These are phyloP conservation scores for Candolleomyces eurysporus DNA, from an alignment of 768 basidiomycete species.

Conservation along the genomic window DNA sequence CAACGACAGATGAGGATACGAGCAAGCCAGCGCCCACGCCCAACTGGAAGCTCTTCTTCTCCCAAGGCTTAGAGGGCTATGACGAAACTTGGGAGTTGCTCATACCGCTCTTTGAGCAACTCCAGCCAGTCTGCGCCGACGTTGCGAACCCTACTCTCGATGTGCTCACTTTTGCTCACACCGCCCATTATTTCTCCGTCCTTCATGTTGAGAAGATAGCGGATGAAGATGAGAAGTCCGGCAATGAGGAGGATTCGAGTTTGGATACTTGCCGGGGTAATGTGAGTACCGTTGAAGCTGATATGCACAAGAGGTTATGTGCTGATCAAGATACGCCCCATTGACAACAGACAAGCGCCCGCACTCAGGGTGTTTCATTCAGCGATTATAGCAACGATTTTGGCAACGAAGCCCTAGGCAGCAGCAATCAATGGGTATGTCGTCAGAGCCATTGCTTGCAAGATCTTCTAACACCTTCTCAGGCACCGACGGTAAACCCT, in stretches of 20 bases:
- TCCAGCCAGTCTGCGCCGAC: conserved; percentile 43
- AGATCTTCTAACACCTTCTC: too few relatives aligned
- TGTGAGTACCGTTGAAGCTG: neutral
- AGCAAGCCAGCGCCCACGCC: neutral
- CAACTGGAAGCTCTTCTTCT: conserved; percentile 17
- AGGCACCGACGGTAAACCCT: neutral
- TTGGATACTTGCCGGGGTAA: neutral
- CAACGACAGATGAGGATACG: neutral
- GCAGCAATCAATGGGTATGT: too few relatives aligned
- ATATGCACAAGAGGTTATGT: too few relatives aligned
- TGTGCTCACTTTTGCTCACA: conserved; percentile 38
- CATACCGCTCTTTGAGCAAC: conserved; percentile 32
- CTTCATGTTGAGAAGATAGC: conserved; percentile 19
- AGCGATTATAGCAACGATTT: too few relatives aligned
- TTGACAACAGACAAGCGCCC: too few relatives aligned
- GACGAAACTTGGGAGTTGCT: conserved; percentile 39
- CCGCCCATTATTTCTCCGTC: conserved; percentile 40
- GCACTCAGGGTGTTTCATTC: too few relatives aligned
- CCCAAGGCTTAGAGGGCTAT: conserved; percentile 31
- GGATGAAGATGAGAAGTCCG: neutral
- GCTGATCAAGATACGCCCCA: too few relatives aligned
- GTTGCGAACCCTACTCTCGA: conserved; percentile 34
- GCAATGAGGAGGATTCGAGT: neutral
- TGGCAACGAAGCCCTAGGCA: too few relatives aligned
- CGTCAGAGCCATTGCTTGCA: too few relatives aligned